Evolutionary conservation across 2,329 filamentous ascomycete species (phyloP), one percentile per base, ranked within the genome.

Genomic region (Pseudofabraea citricarpa): DNA sequence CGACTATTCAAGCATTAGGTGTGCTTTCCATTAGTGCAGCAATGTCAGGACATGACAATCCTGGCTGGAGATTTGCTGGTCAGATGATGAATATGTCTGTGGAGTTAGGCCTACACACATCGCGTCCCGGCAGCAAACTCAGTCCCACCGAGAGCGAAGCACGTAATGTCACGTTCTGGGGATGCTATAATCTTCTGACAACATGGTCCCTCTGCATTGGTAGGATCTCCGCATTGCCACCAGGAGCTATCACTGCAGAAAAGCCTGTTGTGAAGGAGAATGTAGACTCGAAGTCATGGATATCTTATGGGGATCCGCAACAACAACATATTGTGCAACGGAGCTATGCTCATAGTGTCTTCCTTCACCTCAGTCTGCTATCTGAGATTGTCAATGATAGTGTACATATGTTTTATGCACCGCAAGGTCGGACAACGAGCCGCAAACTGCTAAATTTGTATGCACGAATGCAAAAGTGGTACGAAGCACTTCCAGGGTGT

Each of bases 11-110:
- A 64, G 84, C 85, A 2, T 67, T 89, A 19, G 83, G 82, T 3
- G 76, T 89, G 53, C 86, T 90, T 82, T 82, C 81, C 8, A 77
- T 87, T 48, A 71, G 83, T 26, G 83, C 89, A 64, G 83, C 81
- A 2, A 86, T 83, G 55, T 81, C 78, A 47, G 83, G 83, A 1
- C 72, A 83, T 24, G 83, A 88, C 56, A 85, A 81, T 16, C 79
- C 81, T 52, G 85, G 83, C 35, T 88, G 83, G 73, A 82, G 78
- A 46, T 85, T 84, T 53, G 79, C 79, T 3, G 83, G 84, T 3
- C 79, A 85, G 59, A 85, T 82, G 56, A 78, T 87, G 47, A 75
- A 81, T 3, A 75, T 88, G 55, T 83, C 81, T 23, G 70, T 87
- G 29, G 85, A 54, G 31, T 31, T 53, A 18, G 51, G 52, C 5